Evolutionary conservation across 345 rosid species (phyloP), one percentile per base, ranked within the genome.

Genomic region (Erodium maritimum): DNA sequence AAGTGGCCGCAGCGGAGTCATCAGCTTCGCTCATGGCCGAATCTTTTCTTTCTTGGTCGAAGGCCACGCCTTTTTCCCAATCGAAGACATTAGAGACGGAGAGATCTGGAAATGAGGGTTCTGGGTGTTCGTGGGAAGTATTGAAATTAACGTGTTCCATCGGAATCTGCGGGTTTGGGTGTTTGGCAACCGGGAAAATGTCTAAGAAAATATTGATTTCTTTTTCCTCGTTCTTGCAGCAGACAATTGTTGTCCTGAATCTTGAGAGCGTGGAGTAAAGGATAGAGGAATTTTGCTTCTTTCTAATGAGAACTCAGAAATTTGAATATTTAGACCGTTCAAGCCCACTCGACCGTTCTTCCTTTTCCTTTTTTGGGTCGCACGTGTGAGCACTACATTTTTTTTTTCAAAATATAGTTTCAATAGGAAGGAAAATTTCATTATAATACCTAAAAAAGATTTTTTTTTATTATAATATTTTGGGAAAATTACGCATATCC

Each of bases 141-240:
- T 65, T 42, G 42, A 75, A 77, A 16, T 54, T 71, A 71, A 53
- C 21, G 62, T 66, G 66, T 46, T 80, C 90, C 88, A 81, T 82
- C 17, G 57, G 16, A 60, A 76, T 25, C 12, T 10, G 29, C 5
- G 54, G 45, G 17, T 64, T 18, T 52, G 24, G 52, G 54, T 56
- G 61, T 22, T 66, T 59, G 60, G 54, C 34, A 65, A 14, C 24
- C 34, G 55, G 58, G 54, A 54, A 63, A 55, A 16, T 23, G 5
- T 23, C 19, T 16, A 8, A n/a, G 21, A 19, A 54, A 25, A 42
- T 42, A 2, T 42, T 7, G 48, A 16, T 10, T 42, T 0, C 2
- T 42, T 29, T 29, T 29, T n/a, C n/a, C 37, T 29, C 9, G 37
- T 42, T 42, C 48, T 42, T 42, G 48, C 48, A 42, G 48, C 48